phyloP scores from a whole-genome alignment of 345 rosid genomes.

The Chamaenerion angustifolium region DNA sequence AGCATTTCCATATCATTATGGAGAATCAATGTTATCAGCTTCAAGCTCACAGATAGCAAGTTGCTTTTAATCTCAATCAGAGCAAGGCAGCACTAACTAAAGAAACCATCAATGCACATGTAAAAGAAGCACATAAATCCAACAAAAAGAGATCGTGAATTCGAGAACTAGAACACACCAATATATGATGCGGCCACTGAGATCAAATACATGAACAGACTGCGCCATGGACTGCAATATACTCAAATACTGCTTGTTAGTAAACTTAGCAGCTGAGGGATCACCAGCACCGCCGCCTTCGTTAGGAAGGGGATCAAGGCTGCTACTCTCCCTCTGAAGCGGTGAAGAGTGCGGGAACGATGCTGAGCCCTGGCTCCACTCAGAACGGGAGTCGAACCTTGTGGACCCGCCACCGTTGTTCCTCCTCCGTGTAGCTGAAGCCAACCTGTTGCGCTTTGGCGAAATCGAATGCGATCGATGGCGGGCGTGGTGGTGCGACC shows the following conservation, averaged over 20 bases:
- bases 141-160: too few species aligned
- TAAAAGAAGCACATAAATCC: too few species aligned
- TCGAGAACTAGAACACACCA: slow-evolving; percentile 26
- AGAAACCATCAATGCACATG: too few species aligned
- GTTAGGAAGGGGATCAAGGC: slow-evolving; percentile 12
- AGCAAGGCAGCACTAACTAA: too few species aligned
- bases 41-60: too few species aligned
- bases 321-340: slow-evolving; percentile 55
- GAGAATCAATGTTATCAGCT: too few species aligned
- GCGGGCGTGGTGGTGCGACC: slow-evolving; percentile 15
- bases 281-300: slow-evolving; percentile 18
- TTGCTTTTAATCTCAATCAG: too few species aligned
- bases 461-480: slow-evolving; percentile 63
- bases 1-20: too few species aligned
- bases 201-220: slow-evolving; percentile 68
- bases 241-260: slow-evolving; percentile 59
- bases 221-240: slow-evolving; percentile 95
- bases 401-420: slow-evolving; percentile 6
- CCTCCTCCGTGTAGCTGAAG: slow-evolving; percentile 21
- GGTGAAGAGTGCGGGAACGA: slow-evolving; percentile 78
- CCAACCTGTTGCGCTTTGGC: slow-evolving; percentile 35
- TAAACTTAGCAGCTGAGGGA: slow-evolving; percentile 47
- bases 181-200: slow-evolving; percentile 44
- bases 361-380: slow-evolving; percentile 43
- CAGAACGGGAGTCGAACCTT: slow-evolving; percentile 13